Evolutionary conservation across 208 protist genomes (phyloP), one percentile per base, ranked within the genome.

Genomic region (Strigomonas oncopelti): DNA sequence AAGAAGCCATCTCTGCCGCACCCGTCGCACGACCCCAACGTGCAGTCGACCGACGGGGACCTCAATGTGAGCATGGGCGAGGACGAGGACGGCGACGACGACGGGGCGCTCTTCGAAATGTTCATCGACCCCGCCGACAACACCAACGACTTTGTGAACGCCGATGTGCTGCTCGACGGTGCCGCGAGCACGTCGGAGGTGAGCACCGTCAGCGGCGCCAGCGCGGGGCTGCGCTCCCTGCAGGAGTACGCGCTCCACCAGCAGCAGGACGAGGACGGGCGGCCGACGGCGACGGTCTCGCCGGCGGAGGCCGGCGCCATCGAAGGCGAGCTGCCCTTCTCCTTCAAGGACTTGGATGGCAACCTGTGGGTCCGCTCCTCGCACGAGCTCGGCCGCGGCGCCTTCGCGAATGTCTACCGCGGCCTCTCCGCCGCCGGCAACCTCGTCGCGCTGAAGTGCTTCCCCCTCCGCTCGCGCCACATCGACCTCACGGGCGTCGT

Each of bases 381-480:
- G 5, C 65, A 83, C 32, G 65, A 72, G 28, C 63, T 92, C 16
- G 86, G 83, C 42, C 63, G 52, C 27, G 86, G 86, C 16, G 81
- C 86, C 54, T 90, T 84, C 42, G 78, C 83, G 0, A 74, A 74
- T 7, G 86, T 92, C 1, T 90, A 88, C 65, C 84, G 80, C 59
- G 83, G 83, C 13, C 73, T 92, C 42, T 90, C 83, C 11, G 59
- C 69, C 52, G 70, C 74, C 22, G 86, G 86, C 31, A 81, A 77
- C 61, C 78, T 92, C 7, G 82, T 87, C 24, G 86, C 86, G 28
- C 75, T 92, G 32, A 92, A 92, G 70, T 92, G 83, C 69, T 84
- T 92, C 31, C 74, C 74, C 27, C 74, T 92, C 0, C 64, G 77
- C 16, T 61, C 81, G 5, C 74, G 79, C 25, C 74, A 89, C 66